phyloP scores from a whole-genome alignment of 352 stramenopile genomes.

The Pythium myriotylum region DNA sequence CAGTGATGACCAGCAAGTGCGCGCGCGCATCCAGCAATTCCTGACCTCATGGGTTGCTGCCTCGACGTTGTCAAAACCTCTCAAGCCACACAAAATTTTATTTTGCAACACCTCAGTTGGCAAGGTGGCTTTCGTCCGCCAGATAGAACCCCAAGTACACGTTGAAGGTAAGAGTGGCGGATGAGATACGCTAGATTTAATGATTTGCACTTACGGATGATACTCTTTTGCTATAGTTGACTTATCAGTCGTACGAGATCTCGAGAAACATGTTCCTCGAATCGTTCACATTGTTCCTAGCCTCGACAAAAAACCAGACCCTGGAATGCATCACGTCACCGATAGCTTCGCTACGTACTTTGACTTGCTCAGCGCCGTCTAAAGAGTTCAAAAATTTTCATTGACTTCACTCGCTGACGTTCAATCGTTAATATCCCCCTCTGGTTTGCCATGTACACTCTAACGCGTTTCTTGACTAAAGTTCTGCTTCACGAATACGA shows the following conservation, averaged over 20 bases:
- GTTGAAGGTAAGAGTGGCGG: conserved; percentile 57
- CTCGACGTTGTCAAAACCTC: conserved; percentile 26
- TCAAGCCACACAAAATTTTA: conserved; percentile 76
- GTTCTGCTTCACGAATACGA: conserved; percentile 27
- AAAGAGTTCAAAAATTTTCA: background rate
- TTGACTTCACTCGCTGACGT: too few relatives aligned
- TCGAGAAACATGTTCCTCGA: conserved; percentile 79
- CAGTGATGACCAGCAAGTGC: conserved; percentile 30
- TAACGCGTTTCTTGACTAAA: background rate
- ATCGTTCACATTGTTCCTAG: conserved; percentile 61
- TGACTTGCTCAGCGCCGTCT: conserved; percentile 46
- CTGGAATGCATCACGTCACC: conserved; percentile 55
- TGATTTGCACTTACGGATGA: background rate
- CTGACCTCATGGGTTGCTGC: conserved; percentile 37
- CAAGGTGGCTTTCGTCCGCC: conserved; percentile 86
- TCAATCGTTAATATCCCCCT: too few relatives aligned
- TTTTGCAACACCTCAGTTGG: conserved; percentile 79
- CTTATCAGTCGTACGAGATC: conserved; percentile 45
- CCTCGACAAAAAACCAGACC: conserved; percentile 24
- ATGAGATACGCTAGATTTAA: too few relatives aligned
- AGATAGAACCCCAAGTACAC: conserved; percentile 83
- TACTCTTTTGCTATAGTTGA: conserved; percentile 47
- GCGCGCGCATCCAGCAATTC: conserved; percentile 55
- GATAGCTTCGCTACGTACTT: conserved; percentile 78
- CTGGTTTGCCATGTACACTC: too few relatives aligned